Base-by-base conservation (phyloP, 208 protist genomes). In the Acanthamoeba lugdunensis region DNA sequence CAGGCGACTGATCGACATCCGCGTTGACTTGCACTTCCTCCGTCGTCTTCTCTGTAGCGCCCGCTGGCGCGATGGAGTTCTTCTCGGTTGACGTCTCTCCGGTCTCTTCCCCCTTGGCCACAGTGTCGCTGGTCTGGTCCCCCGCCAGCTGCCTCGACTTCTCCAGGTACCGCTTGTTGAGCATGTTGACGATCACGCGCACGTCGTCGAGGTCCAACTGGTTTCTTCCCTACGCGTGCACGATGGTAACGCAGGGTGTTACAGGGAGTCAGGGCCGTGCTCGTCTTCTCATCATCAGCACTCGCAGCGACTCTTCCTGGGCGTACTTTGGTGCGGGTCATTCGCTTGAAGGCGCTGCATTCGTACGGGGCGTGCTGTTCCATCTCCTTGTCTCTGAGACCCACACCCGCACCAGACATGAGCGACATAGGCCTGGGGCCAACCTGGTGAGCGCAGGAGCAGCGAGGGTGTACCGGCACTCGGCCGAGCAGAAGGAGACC, bases 181-280 rank as follows among this genome's bases (percentile, higher is more conserved):
- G 85, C 85, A 91, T 91, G 8, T 91, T 91, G 23, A 91, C 58
- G 56, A 91, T 91, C 85, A 91, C 56, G 4, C 85, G 28, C 41
- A 91, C 85, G 28, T 91, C 85, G 25, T 91, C 85, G 6, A 91
- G 65, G 8, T 91, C 85, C 37, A 91, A n/a, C 18, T 4, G 4
- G 18, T 50, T 45, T 33, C 85, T 33, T 48, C 85, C 79, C 79
- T 87, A 52, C 28, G 28, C 33, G 58, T 67, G 9, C 6, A 45
- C 23, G 69, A 2, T 21, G 52, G 52, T 11, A 7, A 56, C 14
- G 7, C 50, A 54, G 11, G 14, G 21, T 18, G 58, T 3, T 21
- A 58, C 33, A 37, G 33, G 16, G 18, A 8, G 54, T 58, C 54
- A 79, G 71, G n/a, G 52, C 52, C 52, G 9, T 23, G 33, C 13